Percentiles rank a stretch among this genome's conserved stretches.
Evolutionary conservation across 2,329 filamentous ascomycete species (phyloP).

Genomic region (Graphilbum sp.): DNA sequence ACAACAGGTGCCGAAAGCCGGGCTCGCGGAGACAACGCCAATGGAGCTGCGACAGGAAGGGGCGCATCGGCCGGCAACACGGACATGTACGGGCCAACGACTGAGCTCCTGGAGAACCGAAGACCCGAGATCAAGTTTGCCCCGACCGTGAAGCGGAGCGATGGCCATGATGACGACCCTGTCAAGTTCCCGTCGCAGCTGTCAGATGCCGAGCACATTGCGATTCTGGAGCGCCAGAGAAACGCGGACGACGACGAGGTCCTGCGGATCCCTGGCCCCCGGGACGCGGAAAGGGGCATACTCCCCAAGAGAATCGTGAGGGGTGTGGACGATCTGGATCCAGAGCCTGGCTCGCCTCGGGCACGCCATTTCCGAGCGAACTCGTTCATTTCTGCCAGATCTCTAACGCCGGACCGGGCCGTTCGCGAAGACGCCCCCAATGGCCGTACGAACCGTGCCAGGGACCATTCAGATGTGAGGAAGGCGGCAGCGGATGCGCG

Average conservation of each 20-base stretch:
- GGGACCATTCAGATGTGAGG: background rate
- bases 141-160: conserved; percentile 44
- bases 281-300: conserved; percentile 74
- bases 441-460: background rate
- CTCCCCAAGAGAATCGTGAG: conserved; percentile 40
- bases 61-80: background rate
- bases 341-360: conserved; percentile 14
- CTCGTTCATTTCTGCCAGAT: conserved; percentile 15
- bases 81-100: background rate
- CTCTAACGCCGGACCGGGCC: background rate
- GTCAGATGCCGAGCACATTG: conserved; percentile 64
- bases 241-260: conserved; percentile 55
- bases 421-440: background rate
- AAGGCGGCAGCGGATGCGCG: background rate
- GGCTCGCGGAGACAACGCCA: background rate
- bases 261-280: conserved; percentile 76
- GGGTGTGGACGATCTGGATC: conserved; percentile 16
- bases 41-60: background rate
- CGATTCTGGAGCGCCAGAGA: conserved; percentile 72
- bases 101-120: conserved; percentile 11
- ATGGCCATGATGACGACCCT: conserved; percentile 32
- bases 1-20: no score
- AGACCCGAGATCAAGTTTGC: conserved; percentile 49
- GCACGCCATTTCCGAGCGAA: conserved; percentile 10
- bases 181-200: conserved; percentile 34